Evolutionary conservation across 768 basidiomycete genomes (phyloP).

Genomic region (Pleurotus salmoneostramineus): DNA sequence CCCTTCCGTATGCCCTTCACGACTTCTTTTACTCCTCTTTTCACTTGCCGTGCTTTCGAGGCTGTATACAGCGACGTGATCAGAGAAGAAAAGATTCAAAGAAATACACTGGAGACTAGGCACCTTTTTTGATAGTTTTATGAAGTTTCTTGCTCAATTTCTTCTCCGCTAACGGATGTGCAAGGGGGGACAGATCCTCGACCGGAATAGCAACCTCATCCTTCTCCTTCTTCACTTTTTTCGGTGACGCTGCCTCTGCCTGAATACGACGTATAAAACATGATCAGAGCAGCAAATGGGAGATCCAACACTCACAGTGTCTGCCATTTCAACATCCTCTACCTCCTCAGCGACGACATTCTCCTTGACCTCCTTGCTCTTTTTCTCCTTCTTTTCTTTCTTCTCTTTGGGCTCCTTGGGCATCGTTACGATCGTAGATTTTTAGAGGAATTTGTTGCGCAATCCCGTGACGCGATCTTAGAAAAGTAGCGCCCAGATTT

Average conservation of each 20-base stretch:
- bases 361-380: slow-evolving; percentile 48
- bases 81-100: background rate
- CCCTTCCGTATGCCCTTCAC: slow-evolving; percentile 97
- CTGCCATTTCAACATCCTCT: slow-evolving; percentile 52
- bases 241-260: slow-evolving; percentile 32
- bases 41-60: slow-evolving; percentile 91
- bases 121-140: slow-evolving; percentile 92
- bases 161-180: slow-evolving; percentile 88
- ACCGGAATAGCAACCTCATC: slow-evolving; percentile 63
- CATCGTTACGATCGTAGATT: slow-evolving; percentile 30
- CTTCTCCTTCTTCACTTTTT: slow-evolving; percentile 64
- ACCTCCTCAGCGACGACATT: slow-evolving; percentile 25
- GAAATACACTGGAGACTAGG: slow-evolving; percentile 7
- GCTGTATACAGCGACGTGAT: slow-evolving; percentile 39
- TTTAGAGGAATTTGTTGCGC: background rate
- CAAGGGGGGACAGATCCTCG: slow-evolving; percentile 91
- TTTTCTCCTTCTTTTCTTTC: slow-evolving; percentile 73
- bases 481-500: no score
- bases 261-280: slow-evolving; percentile 9
- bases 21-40: slow-evolving; percentile 97
- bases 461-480: no score
- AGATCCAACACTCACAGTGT: slow-evolving; percentile 24
- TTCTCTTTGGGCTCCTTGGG: slow-evolving; percentile 74
- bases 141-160: slow-evolving; percentile 94
- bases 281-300: slow-evolving; percentile 4